A percentile compares a stretch with the other conserved stretches of the same genome.
Conservation (phyloP, 345 rosid genomes). For the Aquilaria malaccensis region DNA sequence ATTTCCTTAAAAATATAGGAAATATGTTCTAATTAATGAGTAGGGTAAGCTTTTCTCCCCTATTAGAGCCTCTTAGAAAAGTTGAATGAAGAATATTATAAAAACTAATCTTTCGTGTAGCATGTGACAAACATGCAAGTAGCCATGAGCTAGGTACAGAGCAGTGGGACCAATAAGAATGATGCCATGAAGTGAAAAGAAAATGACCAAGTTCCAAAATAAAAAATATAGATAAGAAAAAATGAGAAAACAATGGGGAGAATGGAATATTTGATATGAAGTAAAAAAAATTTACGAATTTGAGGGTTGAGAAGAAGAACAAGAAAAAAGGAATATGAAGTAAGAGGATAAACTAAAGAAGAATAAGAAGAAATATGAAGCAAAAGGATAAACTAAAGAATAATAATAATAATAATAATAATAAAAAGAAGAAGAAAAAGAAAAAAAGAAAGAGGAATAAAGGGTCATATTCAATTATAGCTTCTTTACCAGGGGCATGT, state of each 20-base stretch:
- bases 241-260: not conserved
- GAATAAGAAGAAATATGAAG: not conserved
- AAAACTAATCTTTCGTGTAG: slow-evolving; percentile 20
- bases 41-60: slow-evolving; percentile 15
- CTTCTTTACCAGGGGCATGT: slow-evolving; percentile 7
- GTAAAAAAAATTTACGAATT: slow-evolving; percentile 16
- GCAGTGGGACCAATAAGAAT: slow-evolving; percentile 44
- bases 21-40: too few relatives aligned
- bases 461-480: slow-evolving; percentile 15
- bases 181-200: slow-evolving; percentile 21
- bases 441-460: slow-evolving; percentile 10
- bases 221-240: slow-evolving; percentile 8
- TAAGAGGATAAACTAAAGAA: too few relatives aligned
- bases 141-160: slow-evolving; percentile 85
- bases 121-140: slow-evolving; percentile 75
- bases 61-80: slow-evolving; percentile 22
- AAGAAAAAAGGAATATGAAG: not conserved
- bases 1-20: too few relatives aligned
- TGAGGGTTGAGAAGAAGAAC: slow-evolving; percentile 10
- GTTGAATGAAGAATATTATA: slow-evolving; percentile 13
- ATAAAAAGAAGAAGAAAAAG: too few relatives aligned
- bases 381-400: too few relatives aligned
- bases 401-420: too few relatives aligned
- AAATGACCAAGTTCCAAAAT: not conserved
- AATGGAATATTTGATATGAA: slow-evolving; percentile 14